phyloP scores from a whole-genome alignment of 768 basidiomycete species.

The Gymnopilus junonius region DNA sequence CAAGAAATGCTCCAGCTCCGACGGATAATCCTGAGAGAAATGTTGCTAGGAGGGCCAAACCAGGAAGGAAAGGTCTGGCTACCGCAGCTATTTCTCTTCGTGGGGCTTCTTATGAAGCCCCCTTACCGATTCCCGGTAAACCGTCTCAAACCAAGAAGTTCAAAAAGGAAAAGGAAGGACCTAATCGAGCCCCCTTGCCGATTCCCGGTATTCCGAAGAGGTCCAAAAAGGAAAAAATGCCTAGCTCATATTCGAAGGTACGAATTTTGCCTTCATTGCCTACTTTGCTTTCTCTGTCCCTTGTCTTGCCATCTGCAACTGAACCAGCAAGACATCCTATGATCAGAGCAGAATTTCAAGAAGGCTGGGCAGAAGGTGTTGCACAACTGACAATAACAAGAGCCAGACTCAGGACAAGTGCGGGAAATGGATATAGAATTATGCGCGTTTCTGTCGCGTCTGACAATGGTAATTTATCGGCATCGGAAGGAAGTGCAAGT shows the following conservation, averaged over 20 bases:
- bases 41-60: slow-evolving; percentile 30
- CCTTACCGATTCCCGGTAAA: background rate
- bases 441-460: slow-evolving; percentile 37
- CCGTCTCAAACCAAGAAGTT: background rate
- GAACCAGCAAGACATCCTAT: slow-evolving; percentile 38
- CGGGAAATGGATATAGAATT: slow-evolving; percentile 47
- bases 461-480: background rate
- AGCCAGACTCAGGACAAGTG: slow-evolving; percentile 48
- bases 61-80: slow-evolving; percentile 66
- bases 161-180: too few species aligned
- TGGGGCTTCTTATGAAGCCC: slow-evolving; percentile 9
- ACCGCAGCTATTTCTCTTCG: slow-evolving; percentile 67
- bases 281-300: slow-evolving; percentile 49
- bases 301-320: slow-evolving; percentile 38
- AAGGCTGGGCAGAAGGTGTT: slow-evolving; percentile 68
- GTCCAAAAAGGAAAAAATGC: background rate
- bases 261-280: slow-evolving; percentile 63
- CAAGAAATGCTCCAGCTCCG: slow-evolving; percentile 19
- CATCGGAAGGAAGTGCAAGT: slow-evolving; percentile 23
- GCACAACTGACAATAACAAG: slow-evolving; percentile 53
- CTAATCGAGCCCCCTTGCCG: background rate
- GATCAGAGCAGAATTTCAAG: slow-evolving; percentile 56
- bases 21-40: slow-evolving; percentile 1
- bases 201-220: background rate
- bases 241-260: slow-evolving; percentile 37